Conservation (phyloP, 1,284 basidiomycete genomes). For the Gymnopus androsaceus region DNA sequence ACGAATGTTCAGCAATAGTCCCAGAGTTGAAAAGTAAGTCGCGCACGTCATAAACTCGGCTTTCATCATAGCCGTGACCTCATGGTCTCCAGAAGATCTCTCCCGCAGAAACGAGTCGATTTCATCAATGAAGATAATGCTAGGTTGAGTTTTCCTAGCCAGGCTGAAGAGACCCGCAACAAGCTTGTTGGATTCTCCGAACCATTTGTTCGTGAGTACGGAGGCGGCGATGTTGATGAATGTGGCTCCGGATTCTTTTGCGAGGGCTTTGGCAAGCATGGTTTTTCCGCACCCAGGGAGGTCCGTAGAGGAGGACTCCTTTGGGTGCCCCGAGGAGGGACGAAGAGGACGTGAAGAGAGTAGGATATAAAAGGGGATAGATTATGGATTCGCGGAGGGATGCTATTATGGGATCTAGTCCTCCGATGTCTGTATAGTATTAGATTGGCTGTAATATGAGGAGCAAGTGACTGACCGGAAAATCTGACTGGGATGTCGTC, state of each 20-base stretch:
- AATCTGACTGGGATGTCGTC: constrained; percentile 81
- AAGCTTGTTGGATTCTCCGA: constrained; percentile 97
- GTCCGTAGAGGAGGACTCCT: constrained; percentile 86
- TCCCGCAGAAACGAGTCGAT: constrained; percentile 95
- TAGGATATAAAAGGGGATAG: constrained; percentile 91
- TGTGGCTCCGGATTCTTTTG: constrained; percentile 94
- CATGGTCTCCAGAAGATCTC: constrained; percentile 87
- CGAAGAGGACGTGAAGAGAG: constrained; percentile 80
- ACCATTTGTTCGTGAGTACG: constrained; percentile 91
- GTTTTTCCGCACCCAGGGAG: constrained; percentile 94
- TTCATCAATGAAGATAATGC: constrained; percentile 96
- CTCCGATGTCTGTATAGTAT: constrained; percentile 77
- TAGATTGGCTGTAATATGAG: neutral
- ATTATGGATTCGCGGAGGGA: constrained; percentile 95
- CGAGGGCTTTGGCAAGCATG: constrained; percentile 93
- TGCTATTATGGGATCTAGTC: constrained; percentile 89
- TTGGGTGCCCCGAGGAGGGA: constrained; percentile 74
- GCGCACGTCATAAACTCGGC: constrained; percentile 98
- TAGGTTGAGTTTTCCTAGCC: constrained; percentile 81
- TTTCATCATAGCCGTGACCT: constrained; percentile 99
- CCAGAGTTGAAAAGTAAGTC: no score
- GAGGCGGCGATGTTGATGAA: constrained; percentile 91
- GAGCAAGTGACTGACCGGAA: constrained; percentile 50
- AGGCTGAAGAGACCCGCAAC: constrained; percentile 91
- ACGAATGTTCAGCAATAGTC: no score